Evolutionary conservation across 176 grass and related monocot genomes (phyloP).

Genomic region (Carex littledalei): DNA sequence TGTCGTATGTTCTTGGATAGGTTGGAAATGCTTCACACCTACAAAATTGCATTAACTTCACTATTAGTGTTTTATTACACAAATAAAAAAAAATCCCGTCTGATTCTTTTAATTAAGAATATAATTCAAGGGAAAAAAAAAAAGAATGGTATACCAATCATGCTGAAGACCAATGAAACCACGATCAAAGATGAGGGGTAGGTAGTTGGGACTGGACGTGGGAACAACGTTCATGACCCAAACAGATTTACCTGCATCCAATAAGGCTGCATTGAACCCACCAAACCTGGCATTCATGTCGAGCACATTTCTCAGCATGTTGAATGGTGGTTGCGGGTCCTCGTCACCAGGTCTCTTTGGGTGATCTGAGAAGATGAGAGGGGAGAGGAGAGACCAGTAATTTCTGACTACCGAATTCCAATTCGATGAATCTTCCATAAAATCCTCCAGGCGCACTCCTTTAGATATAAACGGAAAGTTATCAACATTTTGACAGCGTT

Average conservation of each 20-base stretch:
- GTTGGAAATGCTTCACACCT: constrained; percentile 99
- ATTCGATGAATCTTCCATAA: constrained; percentile 62
- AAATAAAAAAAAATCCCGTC: neutral
- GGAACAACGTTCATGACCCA: constrained; percentile 99
- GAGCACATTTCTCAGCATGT: constrained; percentile 98
- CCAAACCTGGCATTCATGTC: constrained; percentile 97
- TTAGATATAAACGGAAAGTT: neutral
- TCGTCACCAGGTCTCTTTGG: constrained; percentile 98
- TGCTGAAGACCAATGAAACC: constrained; percentile 93
- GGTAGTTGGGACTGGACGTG: constrained; percentile 56
- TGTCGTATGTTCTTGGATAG: constrained; percentile 98
- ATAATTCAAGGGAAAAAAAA: neutral
- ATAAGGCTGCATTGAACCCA: constrained; percentile 93
- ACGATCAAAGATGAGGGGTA: constrained; percentile 81
- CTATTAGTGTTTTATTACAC: neutral
- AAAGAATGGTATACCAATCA: constrained; percentile 52
- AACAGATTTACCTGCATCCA: constrained; percentile 74
- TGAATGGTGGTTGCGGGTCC: constrained; percentile 91
- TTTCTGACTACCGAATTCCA: constrained; percentile 75
- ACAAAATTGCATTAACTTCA: constrained; percentile 21
- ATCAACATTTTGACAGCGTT: neutral
- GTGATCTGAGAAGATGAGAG: constrained; percentile 99
- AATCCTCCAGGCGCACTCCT: constrained; percentile 69
- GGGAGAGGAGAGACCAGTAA: constrained; percentile 96
- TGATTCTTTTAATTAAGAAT: neutral